Evolutionary conservation across 2,329 filamentous ascomycete species (phyloP).

Genomic region (Botryotinia convoluta): DNA sequence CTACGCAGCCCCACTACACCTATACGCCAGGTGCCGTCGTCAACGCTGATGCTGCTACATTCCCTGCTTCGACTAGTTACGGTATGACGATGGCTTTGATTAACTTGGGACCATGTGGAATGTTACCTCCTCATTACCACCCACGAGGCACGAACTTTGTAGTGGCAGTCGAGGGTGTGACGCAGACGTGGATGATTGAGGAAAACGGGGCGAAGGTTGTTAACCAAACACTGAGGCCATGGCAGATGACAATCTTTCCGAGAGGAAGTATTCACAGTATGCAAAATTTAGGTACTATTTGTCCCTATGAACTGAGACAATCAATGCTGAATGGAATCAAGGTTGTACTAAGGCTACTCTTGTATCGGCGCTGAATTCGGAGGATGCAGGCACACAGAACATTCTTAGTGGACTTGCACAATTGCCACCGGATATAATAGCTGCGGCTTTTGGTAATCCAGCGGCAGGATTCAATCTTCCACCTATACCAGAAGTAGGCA

Average conservation of each 20-base stretch:
- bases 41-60: constrained; percentile 52
- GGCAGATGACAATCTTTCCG: constrained; percentile 51
- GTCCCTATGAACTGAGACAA: neutral
- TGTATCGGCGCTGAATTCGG: constrained; percentile 48
- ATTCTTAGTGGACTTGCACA: constrained; percentile 45
- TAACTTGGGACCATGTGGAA: constrained; percentile 50
- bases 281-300: constrained; percentile 46
- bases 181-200: constrained; percentile 50
- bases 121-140: constrained; percentile 51
- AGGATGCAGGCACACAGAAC: constrained; percentile 51
- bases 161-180: constrained; percentile 47
- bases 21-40: constrained; percentile 48
- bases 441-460: constrained; percentile 44
- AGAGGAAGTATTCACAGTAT: constrained; percentile 48
- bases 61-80: constrained; percentile 47
- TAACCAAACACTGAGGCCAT: constrained; percentile 42
- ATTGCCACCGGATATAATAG: constrained; percentile 43
- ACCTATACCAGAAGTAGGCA: constrained; percentile 42
- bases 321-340: constrained; percentile 27
- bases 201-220: constrained; percentile 50
- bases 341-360: constrained; percentile 50
- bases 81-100: constrained; percentile 48
- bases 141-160: constrained; percentile 50
- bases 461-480: constrained; percentile 15
- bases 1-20: constrained; percentile 42